These are phyloP conservation scores for Mycocentrospora acerina DNA, from an alignment of 2,329 filamentous ascomycete species.

Conservation along the genomic window DNA sequence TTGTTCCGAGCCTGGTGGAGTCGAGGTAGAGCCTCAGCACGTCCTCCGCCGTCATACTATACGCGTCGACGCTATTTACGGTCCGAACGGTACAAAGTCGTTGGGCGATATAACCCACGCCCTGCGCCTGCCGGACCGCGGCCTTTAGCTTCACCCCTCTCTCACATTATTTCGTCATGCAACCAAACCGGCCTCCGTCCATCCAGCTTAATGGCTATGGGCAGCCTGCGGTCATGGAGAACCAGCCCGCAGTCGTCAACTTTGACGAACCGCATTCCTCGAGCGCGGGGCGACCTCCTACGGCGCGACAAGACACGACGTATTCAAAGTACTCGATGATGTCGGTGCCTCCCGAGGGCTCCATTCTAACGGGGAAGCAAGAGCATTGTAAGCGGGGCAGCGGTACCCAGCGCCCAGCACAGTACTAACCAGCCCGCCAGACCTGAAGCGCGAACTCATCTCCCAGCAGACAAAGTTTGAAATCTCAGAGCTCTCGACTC, in stretches of 20 bases:
- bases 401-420: not conserved
- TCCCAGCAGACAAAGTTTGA: conserved; percentile 86
- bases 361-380: conserved; percentile 87
- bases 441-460: conserved; percentile 94
- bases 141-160: conserved; percentile 6
- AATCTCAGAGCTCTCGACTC: conserved; percentile 89
- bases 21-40: conserved; percentile 24
- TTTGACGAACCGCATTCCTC: conserved; percentile 15
- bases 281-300: conserved; percentile 17
- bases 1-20: conserved; percentile 8
- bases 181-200: conserved; percentile 26
- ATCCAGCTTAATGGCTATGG: conserved; percentile 36
- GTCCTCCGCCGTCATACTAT: conserved; percentile 29
- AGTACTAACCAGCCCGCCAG: conserved; percentile 47
- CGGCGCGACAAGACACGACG: conserved; percentile 32
- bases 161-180: conserved; percentile 25
- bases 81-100: not conserved
- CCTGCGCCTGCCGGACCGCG: conserved; percentile 1
- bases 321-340: conserved; percentile 44
- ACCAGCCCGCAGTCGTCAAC: conserved; percentile 19
- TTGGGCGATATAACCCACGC: not conserved
- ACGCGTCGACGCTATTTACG: conserved; percentile 24
- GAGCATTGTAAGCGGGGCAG: conserved; percentile 74
- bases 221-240: conserved; percentile 34
- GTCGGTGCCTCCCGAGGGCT: conserved; percentile 56